Base-by-base conservation (phyloP, 2,329 filamentous ascomycete genomes). In the Fusarium setosum region DNA sequence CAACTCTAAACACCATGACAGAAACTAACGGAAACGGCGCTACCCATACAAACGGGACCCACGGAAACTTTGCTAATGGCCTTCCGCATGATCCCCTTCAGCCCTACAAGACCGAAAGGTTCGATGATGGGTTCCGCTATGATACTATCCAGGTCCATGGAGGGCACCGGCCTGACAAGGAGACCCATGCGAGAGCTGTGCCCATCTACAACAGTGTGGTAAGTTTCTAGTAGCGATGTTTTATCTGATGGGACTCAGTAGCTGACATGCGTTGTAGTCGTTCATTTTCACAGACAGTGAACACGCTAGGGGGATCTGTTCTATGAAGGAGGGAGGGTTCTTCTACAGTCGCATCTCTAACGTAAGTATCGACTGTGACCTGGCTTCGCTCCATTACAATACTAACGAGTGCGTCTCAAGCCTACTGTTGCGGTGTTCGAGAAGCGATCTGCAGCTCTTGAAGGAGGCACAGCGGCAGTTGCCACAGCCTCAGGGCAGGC, bases 381-480 rank as follows among this genome's bases (percentile, higher is more conserved):
- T 29, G n/a, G n/a, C 26, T 8, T 9, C 26, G 26, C 26, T 8
- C 6, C 9, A 29, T 29, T 3, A 12, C 6, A 29, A 4, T 9
- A 12, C 26, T 29, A 9, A 29, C 26, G 12, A 29, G 9, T 6
- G 26, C 12, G 9, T 12, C 26, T 29, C 3, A 45, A 60, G 29
- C 57, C 57, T 2, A 60, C 52, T n/a, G 41, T 42, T 17, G 45
- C 17, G 2, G 52, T 55, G 6, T 60, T 60, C 9, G 57, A 60
- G 34, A 51, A 48, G 9, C 53, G 57, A 17, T 37, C 35, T n/a
- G 57, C 57, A 1, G 40, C 45, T 24, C 44, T 60, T 10, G 44
- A 60, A 21, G 37, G 47, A 1, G 53, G 53, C 0, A 32, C 26
- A 4, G 57, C 24, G 0, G 57, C 53, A 20, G 37, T 57, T 18